A percentile compares a stretch with the other conserved stretches of the same genome.
Conservation (phyloP, 768 basidiomycete genomes). For the Lentinus brumalis region DNA sequence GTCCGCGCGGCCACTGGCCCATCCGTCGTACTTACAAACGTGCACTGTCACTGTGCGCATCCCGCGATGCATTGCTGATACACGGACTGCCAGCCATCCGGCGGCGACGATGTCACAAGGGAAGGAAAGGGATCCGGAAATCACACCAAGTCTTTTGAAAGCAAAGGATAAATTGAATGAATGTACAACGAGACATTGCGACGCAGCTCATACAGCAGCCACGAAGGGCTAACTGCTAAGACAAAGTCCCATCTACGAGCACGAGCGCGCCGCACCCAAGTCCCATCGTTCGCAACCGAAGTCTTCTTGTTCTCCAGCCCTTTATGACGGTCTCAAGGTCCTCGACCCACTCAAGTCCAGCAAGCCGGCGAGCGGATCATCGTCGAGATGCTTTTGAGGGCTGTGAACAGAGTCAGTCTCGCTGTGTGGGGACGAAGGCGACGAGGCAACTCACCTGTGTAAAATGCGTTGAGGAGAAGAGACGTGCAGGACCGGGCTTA, state of each 20-base stretch:
- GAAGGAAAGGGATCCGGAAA: neutral
- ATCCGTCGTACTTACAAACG: too few relatives aligned
- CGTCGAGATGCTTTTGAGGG: conserved; percentile 88
- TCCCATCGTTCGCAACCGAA: conserved; percentile 59
- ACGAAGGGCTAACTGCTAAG: conserved; percentile 60
- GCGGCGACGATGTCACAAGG: too few relatives aligned
- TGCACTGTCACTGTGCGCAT: too few relatives aligned
- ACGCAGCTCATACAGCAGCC: conserved; percentile 64
- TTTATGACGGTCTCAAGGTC: conserved; percentile 86
- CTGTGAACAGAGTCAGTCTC: conserved; percentile 39
- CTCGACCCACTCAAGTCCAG: conserved; percentile 75
- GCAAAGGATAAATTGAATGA: conserved; percentile 9
- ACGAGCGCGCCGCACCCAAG: conserved; percentile 82
- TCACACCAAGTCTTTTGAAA: neutral
- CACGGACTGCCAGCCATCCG: too few relatives aligned
- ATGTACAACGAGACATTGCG: conserved; percentile 95
- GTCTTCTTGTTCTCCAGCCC: conserved; percentile 68
- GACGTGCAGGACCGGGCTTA: conserved; percentile 10
- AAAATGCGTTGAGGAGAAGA: conserved; percentile 50
- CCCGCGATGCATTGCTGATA: too few relatives aligned
- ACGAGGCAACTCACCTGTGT: conserved; percentile 54
- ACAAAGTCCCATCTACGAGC: conserved; percentile 37
- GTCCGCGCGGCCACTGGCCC: too few relatives aligned
- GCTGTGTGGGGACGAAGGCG: neutral
- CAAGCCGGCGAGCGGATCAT: conserved; percentile 66